Conservation (phyloP, 208 protist species). For the Trypanosoma mega region DNA sequence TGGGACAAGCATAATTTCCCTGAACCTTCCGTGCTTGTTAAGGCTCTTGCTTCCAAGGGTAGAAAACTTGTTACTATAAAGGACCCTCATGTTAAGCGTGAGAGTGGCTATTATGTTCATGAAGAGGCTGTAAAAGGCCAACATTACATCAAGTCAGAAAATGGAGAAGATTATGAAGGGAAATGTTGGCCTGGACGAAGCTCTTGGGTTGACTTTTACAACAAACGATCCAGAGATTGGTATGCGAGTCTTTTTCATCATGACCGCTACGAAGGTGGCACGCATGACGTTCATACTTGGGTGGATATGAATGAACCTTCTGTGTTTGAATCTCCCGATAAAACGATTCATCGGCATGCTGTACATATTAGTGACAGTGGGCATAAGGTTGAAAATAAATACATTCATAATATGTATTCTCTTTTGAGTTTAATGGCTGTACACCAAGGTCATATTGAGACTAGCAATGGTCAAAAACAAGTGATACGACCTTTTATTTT, state of each 20-base stretch:
- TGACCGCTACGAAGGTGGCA: constrained; percentile 87
- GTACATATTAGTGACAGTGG: constrained; percentile 79
- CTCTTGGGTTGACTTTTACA: constrained; percentile 95
- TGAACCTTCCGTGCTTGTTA: constrained; percentile 87
- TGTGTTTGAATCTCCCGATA: constrained; percentile 95
- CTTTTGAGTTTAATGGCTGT: constrained; percentile 88
- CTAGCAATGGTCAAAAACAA: constrained; percentile 31
- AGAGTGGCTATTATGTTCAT: constrained; percentile 81
- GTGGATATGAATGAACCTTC: constrained; percentile 99
- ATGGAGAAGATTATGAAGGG: constrained; percentile 90
- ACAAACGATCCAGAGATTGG: constrained; percentile 89
- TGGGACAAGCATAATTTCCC: constrained; percentile 97
- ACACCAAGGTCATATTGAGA: constrained; percentile 83
- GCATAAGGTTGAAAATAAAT: constrained; percentile 87
- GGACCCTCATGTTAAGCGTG: constrained; percentile 98
- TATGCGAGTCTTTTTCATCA: constrained; percentile 92
- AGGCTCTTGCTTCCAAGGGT: constrained; percentile 88
- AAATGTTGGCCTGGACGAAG: constrained; percentile 97
- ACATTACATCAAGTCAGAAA: constrained; percentile 89
- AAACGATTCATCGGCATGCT: constrained; percentile 94
- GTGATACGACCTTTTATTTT: constrained; percentile 96
- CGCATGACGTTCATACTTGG: constrained; percentile 95
- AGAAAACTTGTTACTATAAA: constrained; percentile 97
- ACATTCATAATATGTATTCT: constrained; percentile 98
- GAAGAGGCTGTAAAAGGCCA: constrained; percentile 59